phyloP scores from a whole-genome alignment of 306 rosid genomes.

The Begonia peltatifolia region DNA sequence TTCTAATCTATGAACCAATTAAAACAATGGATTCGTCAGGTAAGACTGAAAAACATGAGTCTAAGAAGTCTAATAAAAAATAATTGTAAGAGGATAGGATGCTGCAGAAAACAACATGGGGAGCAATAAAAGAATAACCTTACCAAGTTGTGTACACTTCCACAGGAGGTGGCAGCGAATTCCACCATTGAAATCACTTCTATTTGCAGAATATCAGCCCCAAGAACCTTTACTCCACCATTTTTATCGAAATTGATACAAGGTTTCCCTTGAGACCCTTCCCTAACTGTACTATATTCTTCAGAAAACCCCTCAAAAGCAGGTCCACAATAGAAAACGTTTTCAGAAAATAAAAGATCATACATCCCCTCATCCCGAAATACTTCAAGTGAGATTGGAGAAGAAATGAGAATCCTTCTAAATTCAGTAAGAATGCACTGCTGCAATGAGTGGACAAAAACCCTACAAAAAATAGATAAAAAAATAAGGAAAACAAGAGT shows the following conservation, averaged over 20 bases:
- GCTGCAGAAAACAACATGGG: too few relatives aligned
- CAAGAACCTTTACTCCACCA: conserved; percentile 25
- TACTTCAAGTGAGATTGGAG: conserved; percentile 45
- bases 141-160: conserved; percentile 61
- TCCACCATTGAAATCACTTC: conserved; percentile 76
- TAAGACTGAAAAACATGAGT: too few relatives aligned
- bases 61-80: too few relatives aligned
- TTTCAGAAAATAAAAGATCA: conserved; percentile 87
- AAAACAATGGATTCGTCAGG: too few relatives aligned
- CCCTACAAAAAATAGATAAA: conserved; percentile 36
- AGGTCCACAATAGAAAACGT: conserved; percentile 61
- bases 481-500: conserved; percentile 9
- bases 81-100: too few relatives aligned
- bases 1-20: too few relatives aligned
- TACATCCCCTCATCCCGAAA: conserved; percentile 79
- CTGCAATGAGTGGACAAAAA: conserved; percentile 59
- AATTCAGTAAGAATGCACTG: conserved; percentile 46
- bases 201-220: conserved; percentile 54
- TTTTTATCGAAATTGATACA: conserved; percentile 26
- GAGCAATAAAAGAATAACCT: conserved; percentile 7
- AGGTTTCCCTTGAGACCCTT: conserved; percentile 19
- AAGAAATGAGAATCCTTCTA: conserved; percentile 54
- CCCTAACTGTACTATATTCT: conserved; percentile 20
- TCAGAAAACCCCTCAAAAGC: conserved; percentile 33
- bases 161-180: conserved; percentile 61